Percentiles rank a stretch among this genome's conserved stretches.
phyloP scores from a whole-genome alignment of 805 yeast genomes.

The Candida berthetii region DNA sequence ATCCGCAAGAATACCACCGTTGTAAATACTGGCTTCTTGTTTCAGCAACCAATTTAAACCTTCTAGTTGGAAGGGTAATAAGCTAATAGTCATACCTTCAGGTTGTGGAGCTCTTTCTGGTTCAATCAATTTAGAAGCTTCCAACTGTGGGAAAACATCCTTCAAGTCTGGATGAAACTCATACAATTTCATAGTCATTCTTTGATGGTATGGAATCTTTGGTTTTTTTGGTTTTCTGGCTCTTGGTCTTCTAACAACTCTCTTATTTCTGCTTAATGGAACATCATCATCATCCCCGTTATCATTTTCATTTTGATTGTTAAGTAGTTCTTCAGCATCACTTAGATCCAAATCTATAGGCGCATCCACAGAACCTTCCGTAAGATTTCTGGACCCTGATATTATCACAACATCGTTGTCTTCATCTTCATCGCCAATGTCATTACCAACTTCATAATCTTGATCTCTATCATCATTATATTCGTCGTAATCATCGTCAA shows the following conservation, averaged over 20 bases:
- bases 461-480: constrained; percentile 22
- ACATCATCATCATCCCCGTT: constrained; percentile 18
- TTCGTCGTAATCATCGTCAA: constrained; percentile 29
- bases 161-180: constrained; percentile 75
- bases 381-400: not conserved
- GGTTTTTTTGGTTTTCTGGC: constrained; percentile 29
- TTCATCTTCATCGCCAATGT: constrained; percentile 18
- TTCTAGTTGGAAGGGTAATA: constrained; percentile 90
- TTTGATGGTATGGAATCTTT: constrained; percentile 60
- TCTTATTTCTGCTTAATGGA: constrained; percentile 18
- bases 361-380: constrained; percentile 9
- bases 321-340: constrained; percentile 2
- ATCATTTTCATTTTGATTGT: constrained; percentile 9
- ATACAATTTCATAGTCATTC: constrained; percentile 62
- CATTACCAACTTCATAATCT: constrained; percentile 17
- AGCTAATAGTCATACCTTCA: constrained; percentile 58
- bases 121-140: constrained; percentile 34
- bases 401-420: constrained; percentile 19
- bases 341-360: constrained; percentile 11
- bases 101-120: constrained; percentile 71
- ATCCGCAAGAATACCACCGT: constrained; percentile 94
- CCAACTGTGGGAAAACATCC: constrained; percentile 64
- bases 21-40: constrained; percentile 74
- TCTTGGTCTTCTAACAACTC: constrained; percentile 11
- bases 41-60: constrained; percentile 84